Percentiles rank a stretch among this genome's conserved stretches.
Evolutionary conservation across 148 eudicot species (phyloP).

Genomic region (Mesembryanthemum crystallinum): DNA sequence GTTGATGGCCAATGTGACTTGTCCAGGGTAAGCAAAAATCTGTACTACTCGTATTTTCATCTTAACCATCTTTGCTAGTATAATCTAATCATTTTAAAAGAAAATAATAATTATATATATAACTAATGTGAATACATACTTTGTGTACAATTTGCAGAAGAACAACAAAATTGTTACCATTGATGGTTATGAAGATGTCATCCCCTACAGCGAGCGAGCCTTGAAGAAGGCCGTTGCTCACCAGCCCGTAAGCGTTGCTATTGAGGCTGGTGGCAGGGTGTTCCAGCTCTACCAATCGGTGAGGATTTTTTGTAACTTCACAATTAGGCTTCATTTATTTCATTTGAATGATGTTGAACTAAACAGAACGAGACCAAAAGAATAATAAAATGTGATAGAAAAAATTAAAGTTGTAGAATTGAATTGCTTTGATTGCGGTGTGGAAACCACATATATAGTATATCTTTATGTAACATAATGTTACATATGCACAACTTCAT

Average conservation of each 20-base stretch:
- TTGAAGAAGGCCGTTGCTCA: constrained; percentile 84
- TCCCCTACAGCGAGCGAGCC: constrained; percentile 63
- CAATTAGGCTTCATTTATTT: too few species aligned
- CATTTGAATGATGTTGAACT: too few species aligned
- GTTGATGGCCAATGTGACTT: constrained; percentile 56
- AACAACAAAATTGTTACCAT: constrained; percentile 75
- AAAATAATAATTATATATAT: background rate
- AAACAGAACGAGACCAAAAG: too few species aligned
- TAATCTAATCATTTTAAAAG: background rate
- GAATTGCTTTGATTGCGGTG: too few species aligned
- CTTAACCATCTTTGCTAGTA: too few species aligned
- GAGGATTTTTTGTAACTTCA: constrained; percentile 6
- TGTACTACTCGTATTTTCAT: background rate
- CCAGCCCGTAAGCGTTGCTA: constrained; percentile 91
- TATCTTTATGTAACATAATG: too few species aligned
- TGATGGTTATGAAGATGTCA: constrained; percentile 88
- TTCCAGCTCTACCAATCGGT: constrained; percentile 76
- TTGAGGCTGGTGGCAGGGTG: constrained; percentile 77
- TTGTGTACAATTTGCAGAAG: constrained; percentile 40
- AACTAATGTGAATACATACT: background rate
- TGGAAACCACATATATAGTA: too few species aligned
- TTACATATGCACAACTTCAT: too few species aligned
- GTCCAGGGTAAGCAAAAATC: constrained; percentile 40
- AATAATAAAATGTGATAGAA: too few species aligned
- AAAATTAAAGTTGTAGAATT: too few species aligned